Percentiles rank a stretch among this genome's conserved stretches.
phyloP scores from a whole-genome alignment of 345 rosid species.

The Eucalyptus sp. region DNA sequence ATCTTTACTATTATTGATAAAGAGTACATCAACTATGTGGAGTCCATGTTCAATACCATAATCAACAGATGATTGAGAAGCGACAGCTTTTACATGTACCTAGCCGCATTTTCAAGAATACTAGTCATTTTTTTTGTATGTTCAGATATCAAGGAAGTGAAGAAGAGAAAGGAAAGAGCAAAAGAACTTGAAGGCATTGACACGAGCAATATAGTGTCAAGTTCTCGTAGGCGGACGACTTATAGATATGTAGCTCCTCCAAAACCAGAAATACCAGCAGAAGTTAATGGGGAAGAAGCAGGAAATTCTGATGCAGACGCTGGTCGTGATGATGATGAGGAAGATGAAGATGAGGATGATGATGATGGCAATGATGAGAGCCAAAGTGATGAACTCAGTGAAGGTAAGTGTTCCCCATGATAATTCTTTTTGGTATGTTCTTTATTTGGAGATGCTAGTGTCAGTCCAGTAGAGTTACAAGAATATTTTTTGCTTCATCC shows the following conservation, averaged over 20 bases:
- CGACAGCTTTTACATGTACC: neutral
- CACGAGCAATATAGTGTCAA: constrained; percentile 65
- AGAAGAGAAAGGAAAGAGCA: constrained; percentile 52
- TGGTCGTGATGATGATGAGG: constrained; percentile 16
- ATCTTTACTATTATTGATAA: neutral
- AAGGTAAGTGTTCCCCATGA: constrained; percentile 17
- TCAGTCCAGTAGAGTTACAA: neutral
- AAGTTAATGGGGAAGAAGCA: constrained; percentile 36
- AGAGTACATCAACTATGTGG: neutral
- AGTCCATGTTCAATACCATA: neutral
- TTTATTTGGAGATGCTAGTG: neutral
- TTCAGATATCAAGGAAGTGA: constrained; percentile 84
- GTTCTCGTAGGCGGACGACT: constrained; percentile 70
- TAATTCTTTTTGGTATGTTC: neutral
- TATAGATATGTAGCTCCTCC: constrained; percentile 57
- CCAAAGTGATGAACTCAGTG: constrained; percentile 31
- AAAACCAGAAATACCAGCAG: constrained; percentile 54
- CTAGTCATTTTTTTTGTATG: neutral
- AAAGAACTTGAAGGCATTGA: constrained; percentile 91
- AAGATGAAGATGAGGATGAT: constrained; percentile 12
- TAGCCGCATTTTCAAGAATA: neutral
- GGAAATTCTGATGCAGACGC: constrained; percentile 27
- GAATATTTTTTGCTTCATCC: neutral
- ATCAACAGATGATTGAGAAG: neutral
- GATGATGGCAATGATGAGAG: constrained; percentile 19